phyloP scores from a whole-genome alignment of 2,329 filamentous ascomycete genomes.

The Rutstroemia sp. region DNA sequence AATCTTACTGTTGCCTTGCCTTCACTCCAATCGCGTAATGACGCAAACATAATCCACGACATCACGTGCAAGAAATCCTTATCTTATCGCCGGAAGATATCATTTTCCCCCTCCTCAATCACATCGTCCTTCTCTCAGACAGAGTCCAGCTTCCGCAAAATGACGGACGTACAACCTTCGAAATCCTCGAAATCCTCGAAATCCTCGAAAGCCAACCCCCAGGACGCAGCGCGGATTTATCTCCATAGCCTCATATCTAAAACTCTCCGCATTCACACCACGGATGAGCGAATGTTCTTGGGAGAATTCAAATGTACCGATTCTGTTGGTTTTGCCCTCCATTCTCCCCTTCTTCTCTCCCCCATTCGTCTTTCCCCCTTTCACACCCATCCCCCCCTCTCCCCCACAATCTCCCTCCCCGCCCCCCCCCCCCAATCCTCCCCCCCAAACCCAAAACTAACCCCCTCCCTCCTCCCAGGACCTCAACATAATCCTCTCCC shows the following conservation, averaged over 20 bases:
- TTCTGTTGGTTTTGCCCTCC: constrained; percentile 48
- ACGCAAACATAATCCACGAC: constrained; percentile 4
- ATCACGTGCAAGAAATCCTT: constrained; percentile 2
- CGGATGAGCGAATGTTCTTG: constrained; percentile 80
- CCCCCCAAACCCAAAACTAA: not conserved
- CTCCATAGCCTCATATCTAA: constrained; percentile 66
- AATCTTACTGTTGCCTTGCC: not conserved
- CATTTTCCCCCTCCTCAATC: not conserved
- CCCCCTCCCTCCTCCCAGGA: constrained; percentile 46
- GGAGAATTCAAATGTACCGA: constrained; percentile 94
- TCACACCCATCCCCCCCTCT: constrained; percentile 31
- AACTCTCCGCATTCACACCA: constrained; percentile 70
- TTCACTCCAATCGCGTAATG: not conserved
- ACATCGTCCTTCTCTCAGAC: not conserved
- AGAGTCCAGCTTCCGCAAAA: not conserved
- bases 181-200: not conserved
- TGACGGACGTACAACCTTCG: not conserved
- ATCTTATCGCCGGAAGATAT: constrained; percentile 10
- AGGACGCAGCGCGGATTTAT: constrained; percentile 47
- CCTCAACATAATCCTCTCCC: constrained; percentile 76
- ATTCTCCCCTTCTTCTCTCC: not conserved
- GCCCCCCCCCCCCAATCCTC: constrained; percentile 33
- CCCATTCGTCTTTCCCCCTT: not conserved
- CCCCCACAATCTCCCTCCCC: no score
- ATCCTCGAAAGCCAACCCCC: constrained; percentile 13